Evolutionary conservation across 2,329 filamentous ascomycete species (phyloP).

Genomic region (Aspergillus floridensis): DNA sequence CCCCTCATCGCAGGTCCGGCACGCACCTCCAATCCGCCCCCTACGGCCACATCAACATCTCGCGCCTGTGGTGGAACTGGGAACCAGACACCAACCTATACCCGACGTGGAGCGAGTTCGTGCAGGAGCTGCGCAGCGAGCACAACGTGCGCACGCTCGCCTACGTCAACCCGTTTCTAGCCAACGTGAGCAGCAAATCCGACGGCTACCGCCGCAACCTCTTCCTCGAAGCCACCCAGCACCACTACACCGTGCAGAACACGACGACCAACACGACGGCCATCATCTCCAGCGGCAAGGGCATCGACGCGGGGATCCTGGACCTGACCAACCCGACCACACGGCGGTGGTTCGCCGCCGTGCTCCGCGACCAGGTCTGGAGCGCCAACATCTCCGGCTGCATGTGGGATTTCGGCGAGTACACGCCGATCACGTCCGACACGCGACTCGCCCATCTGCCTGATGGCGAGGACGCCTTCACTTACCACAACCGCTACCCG

Average conservation of each 20-base stretch:
- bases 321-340: conserved; percentile 36
- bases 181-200: neutral
- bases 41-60: conserved; percentile 32
- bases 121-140: conserved; percentile 7
- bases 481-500: conserved; percentile 14
- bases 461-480: conserved; percentile 2
- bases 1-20: conserved; percentile 23
- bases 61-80: conserved; percentile 43
- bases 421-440: conserved; percentile 29
- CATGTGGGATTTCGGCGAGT: conserved; percentile 41
- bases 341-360: conserved; percentile 32
- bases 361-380: conserved; percentile 22
- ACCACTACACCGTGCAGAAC: conserved; percentile 25
- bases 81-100: conserved; percentile 36
- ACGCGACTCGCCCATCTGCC: conserved; percentile 21
- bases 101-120: conserved; percentile 36
- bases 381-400: conserved; percentile 31
- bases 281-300: conserved; percentile 37
- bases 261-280: conserved; percentile 33
- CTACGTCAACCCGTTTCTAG: neutral
- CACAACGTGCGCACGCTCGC: too few species aligned
- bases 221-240: neutral
- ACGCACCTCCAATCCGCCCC: conserved; percentile 35
- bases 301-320: conserved; percentile 37
- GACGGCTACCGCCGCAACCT: neutral